Conservation (phyloP, 352 stramenopile species). For the Phytophthora podocarpi region DNA sequence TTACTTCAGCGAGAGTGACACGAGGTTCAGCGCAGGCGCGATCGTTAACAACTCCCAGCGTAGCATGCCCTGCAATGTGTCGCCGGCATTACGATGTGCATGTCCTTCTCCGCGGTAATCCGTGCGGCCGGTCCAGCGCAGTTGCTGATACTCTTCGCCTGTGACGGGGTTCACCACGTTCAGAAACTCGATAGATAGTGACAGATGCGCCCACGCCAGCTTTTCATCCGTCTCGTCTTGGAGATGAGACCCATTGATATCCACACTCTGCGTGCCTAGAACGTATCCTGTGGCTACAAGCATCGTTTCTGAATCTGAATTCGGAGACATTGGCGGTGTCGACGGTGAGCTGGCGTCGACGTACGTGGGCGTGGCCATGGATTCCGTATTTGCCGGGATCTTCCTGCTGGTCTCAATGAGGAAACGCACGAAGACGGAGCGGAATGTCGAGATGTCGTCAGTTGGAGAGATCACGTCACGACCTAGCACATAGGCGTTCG, state of each 20-base stretch:
- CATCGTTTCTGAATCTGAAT: conserved; percentile 25
- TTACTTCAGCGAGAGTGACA: conserved; percentile 36
- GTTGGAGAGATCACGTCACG: conserved; percentile 47
- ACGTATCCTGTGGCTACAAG: conserved; percentile 46
- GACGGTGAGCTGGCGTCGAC: conserved; percentile 25
- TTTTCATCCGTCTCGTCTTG: conserved; percentile 21
- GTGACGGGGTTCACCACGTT: conserved; percentile 37
- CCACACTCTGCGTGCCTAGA: conserved; percentile 51
- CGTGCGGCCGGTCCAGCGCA: conserved; percentile 53
- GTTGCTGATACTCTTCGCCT: conserved; percentile 39
- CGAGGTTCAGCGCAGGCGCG: conserved; percentile 39
- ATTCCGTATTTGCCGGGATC: conserved; percentile 12
- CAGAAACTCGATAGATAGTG: conserved; percentile 52
- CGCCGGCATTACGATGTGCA: conserved; percentile 45
- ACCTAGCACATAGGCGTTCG: conserved; percentile 46
- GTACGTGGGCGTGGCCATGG: conserved; percentile 21
- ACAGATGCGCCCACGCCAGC: conserved; percentile 50
- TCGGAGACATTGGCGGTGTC: conserved; percentile 11
- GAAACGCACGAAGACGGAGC: conserved; percentile 50
- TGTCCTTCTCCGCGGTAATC: conserved; percentile 51
- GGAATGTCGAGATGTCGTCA: conserved; percentile 39
- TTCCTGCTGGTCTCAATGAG: conserved; percentile 36
- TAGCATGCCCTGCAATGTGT: conserved; percentile 47
- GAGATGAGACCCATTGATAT: conserved; percentile 27
- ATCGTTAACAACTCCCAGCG: conserved; percentile 53